Evolutionary conservation across 2,329 filamentous ascomycete genomes (phyloP).

Genomic region (Aspergillus puulaauensis): DNA sequence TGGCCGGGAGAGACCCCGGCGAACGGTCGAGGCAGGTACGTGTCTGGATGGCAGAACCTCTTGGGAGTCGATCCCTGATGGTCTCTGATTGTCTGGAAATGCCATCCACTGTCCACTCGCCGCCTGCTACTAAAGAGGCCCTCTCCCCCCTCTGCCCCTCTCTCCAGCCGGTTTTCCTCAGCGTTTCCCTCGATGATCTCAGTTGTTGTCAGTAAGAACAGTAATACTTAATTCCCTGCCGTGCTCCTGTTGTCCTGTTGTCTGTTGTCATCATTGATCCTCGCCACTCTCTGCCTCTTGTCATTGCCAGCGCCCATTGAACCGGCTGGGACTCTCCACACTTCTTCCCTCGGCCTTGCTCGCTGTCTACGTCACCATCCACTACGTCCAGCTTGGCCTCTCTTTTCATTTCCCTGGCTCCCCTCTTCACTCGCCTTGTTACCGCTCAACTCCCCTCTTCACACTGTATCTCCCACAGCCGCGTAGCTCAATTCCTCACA

Average conservation of each 20-base stretch:
- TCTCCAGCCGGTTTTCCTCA: conserved; percentile 4
- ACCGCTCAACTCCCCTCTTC: neutral
- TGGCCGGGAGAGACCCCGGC: neutral
- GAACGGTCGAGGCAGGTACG: neutral
- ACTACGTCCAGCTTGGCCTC: conserved; percentile 15
- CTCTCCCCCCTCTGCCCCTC: neutral
- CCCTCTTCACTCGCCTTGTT: conserved; percentile 10
- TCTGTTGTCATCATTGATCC: neutral
- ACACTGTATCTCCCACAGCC: conserved; percentile 4
- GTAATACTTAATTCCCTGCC: conserved; percentile 12
- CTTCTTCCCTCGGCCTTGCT: neutral
- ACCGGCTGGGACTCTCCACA: conserved; percentile 2
- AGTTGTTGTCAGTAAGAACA: conserved; percentile 10
- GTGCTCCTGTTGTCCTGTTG: neutral
- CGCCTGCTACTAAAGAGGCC: conserved; percentile 4
- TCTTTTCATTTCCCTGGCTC: conserved; percentile 12
- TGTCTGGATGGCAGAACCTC: neutral
- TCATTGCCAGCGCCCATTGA: neutral
- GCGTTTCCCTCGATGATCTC: conserved; percentile 7
- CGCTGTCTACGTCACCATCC: conserved; percentile 8
- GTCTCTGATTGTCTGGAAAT: neutral
- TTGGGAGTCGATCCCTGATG: neutral
- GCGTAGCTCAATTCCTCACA: conserved; percentile 11
- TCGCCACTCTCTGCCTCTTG: neutral
- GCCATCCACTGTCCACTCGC: neutral